Evolutionary conservation across 2,329 filamentous ascomycete species (phyloP), one percentile per base, ranked within the genome.

Genomic region (Pseudocercospora pini-densiflorae): DNA sequence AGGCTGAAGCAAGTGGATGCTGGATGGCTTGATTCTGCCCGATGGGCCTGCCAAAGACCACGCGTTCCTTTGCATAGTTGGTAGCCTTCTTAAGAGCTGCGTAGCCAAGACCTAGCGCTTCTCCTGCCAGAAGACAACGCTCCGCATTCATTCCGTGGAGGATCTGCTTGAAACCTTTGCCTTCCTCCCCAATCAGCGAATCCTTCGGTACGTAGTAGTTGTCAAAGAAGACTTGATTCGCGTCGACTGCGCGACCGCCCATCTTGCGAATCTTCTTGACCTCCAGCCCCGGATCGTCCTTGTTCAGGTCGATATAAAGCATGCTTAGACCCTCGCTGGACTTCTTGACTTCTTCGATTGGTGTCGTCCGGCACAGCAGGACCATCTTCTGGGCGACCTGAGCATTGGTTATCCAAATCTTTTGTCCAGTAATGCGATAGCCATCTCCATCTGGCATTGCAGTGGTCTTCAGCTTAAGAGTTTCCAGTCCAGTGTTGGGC

Each of bases 201-300:
- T 87, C 82, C 0, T 84, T 84, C 0, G 89, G 87, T 14, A 95
- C 87, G 3, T 79, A 77, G 77, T 94, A 96, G 70, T 89, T 87
- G 77, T 95, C 91, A 76, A 96, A 95, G 78, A 96, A 96, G 1
- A 96, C 90, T 75, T 95, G 91, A 71, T 96, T 96, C 0, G 92
- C 91, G 73, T 95, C 92, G 0, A 96, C 88, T 0, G 92, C 91
- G 12, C 91, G 83, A 0, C 92, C 91, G 8, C 93, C 93, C 92
- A 96, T 95, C 77, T 96, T 96, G 78, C 87, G 89, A 72, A 96
- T 96, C 74, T 82, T 87, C 51, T 87, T 87, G 75, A 95, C 81
- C 9, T 90, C 86, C 1, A 94, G 81, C 0, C 87, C 87, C 0
- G 89, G 85, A 43, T 71, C 54, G 29, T 53, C 59, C 3, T 84